Evolutionary conservation across 202 grass and related monocot species (phyloP).

Genomic region (Zizania palustris): DNA sequence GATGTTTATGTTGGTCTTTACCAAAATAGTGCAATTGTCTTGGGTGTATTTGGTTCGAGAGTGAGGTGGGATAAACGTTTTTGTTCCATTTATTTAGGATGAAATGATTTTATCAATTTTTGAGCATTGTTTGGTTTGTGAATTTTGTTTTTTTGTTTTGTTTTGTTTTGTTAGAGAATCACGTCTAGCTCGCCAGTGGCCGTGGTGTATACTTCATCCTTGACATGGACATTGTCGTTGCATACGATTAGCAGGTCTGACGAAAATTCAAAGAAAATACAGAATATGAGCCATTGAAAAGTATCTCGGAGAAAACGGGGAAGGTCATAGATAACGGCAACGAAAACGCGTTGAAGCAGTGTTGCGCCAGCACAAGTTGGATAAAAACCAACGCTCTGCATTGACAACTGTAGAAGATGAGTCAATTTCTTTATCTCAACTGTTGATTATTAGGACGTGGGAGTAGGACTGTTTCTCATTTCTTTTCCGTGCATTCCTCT

Average conservation of each 20-base stretch:
- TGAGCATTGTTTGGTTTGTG: too few species aligned
- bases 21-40: neutral
- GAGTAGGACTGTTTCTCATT: too few species aligned
- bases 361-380: neutral
- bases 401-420: neutral
- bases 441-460: too few species aligned
- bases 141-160: too few species aligned
- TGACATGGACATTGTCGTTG: neutral
- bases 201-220: neutral
- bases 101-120: too few species aligned
- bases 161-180: too few species aligned
- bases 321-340: neutral
- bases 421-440: too few species aligned
- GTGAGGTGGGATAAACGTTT: too few species aligned
- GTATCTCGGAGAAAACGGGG: neutral
- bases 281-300: too few species aligned
- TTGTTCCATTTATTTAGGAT: too few species aligned
- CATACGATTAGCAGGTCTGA: neutral
- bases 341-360: neutral
- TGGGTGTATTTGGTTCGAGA: neutral
- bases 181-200: too few species aligned
- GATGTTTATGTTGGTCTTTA: neutral
- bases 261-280: neutral
- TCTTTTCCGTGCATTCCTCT: too few species aligned
- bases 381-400: neutral